Base-by-base conservation (phyloP, 345 rosid species). In the Brassica incana region DNA sequence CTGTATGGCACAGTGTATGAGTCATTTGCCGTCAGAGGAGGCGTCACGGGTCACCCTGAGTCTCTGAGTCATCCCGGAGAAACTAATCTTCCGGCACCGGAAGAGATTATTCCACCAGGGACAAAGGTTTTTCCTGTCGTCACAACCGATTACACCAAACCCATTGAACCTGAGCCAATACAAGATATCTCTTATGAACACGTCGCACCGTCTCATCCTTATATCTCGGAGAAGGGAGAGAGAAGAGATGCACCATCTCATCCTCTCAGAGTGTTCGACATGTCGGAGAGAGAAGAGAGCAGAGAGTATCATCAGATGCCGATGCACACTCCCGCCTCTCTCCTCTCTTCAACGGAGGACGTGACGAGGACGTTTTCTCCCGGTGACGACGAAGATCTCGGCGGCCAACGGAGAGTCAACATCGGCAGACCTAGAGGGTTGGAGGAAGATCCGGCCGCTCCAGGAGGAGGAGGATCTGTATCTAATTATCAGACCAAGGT, bases 401-500 rank as follows among this genome's bases (percentile, higher is more conserved):
- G 82, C 25, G 86, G 82, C 56, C 84, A 69, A 67, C 82, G 78
- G 5, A 83, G 80, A 70, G 78, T 84, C 65, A 83, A 85, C 61
- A 8, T 84, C 16, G 87, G 77, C n/a, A 68, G 70, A 18, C 85
- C 89, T 5, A 72, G 18, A 58, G 80, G 84, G 30, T 70, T 87
- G 83, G 87, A 86, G 74, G 90, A 90, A 73, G 97, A 91, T 72
- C 84, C 88, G 2, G 85, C 74, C 54, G 88, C 85, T 54, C 92
- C 87, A 0, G 80, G 85, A 29, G 40, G 75, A 56, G 40, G 75
- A 58, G 40, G 45, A 14, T 71, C 66, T 65, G 83, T 85, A 30
- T 74, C 92, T 3, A 92, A 89, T 79, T 87, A 87, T 77, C 87
- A 87, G 79, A 71, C 90, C 20, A 90, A 92, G 72, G 89, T 79